Conservation (phyloP, 768 basidiomycete species). For the Xerocomus spinulosus region DNA sequence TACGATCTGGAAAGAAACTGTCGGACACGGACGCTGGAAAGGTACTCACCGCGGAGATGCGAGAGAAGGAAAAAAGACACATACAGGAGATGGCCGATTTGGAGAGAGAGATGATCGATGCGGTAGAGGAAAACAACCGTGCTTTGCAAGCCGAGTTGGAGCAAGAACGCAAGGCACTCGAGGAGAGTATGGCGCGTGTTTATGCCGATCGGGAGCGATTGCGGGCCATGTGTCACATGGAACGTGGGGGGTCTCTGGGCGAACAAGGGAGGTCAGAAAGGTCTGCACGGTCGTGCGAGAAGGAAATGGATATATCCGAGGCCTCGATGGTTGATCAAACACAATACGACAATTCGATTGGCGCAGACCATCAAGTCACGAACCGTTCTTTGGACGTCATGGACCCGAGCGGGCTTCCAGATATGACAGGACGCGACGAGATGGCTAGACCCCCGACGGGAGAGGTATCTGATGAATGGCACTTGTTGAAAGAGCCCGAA, state of each 20-base stretch:
- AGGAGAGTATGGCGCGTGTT: neutral
- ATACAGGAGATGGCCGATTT: conserved; percentile 37
- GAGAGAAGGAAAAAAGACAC: conserved; percentile 37
- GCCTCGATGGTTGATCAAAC: too few relatives aligned
- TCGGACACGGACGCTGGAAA: conserved; percentile 43
- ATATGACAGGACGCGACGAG: too few relatives aligned
- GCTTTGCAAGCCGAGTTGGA: neutral
- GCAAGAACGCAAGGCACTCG: neutral
- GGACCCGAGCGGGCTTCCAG: too few relatives aligned
- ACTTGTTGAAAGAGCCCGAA: too few relatives aligned
- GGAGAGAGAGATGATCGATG: conserved; percentile 38
- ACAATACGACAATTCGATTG: too few relatives aligned
- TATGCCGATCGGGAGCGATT: conserved; percentile 1
- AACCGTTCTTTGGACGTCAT: too few relatives aligned
- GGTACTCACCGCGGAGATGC: conserved; percentile 39
- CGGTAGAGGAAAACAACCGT: conserved; percentile 20
- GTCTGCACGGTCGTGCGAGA: neutral
- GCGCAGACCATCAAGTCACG: too few relatives aligned
- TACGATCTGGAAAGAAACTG: conserved; percentile 39
- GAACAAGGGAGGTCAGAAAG: neutral
- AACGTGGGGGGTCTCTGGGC: neutral
- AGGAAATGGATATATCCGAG: neutral
- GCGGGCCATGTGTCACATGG: neutral
- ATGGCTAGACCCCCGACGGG: too few relatives aligned
- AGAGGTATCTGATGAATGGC: too few relatives aligned